Evolutionary conservation across 2,329 filamentous ascomycete genomes (phyloP).

Genomic region (Diaporthe batatas): DNA sequence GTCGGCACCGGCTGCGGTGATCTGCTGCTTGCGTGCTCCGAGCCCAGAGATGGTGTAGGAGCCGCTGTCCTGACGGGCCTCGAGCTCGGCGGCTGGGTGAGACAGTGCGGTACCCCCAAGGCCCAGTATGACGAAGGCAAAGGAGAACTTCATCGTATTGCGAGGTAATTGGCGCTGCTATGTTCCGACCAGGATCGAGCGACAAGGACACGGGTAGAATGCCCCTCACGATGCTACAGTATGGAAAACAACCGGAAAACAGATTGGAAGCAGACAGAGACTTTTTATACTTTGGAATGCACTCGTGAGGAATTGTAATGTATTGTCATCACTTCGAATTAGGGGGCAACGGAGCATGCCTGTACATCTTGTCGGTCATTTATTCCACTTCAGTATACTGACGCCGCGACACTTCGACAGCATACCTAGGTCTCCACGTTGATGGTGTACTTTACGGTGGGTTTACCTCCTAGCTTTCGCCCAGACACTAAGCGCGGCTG

Average conservation of each 20-base stretch:
- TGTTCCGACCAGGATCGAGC: neutral
- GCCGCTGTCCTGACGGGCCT: constrained; percentile 14
- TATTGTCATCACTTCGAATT: neutral
- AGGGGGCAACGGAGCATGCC: constrained; percentile 5
- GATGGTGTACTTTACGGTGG: constrained; percentile 18
- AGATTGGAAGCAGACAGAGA: neutral
- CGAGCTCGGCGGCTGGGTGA: constrained; percentile 8
- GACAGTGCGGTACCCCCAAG: neutral
- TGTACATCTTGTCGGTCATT: neutral
- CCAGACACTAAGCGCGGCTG: constrained; percentile 19
- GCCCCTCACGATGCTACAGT: neutral
- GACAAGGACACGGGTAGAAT: neutral
- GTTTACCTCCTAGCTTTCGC: constrained; percentile 20
- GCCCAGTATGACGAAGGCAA: neutral
- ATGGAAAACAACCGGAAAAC: neutral
- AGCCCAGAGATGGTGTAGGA: constrained; percentile 17
- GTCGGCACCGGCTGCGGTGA: neutral
- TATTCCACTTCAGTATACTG: neutral
- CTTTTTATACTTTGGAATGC: neutral
- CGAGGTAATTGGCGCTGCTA: neutral
- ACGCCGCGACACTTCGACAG: constrained; percentile 1
- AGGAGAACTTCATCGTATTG: neutral
- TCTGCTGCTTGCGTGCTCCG: constrained; percentile 7
- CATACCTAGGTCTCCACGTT: neutral
- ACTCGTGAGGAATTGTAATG: neutral